Conservation (phyloP, 345 rosid genomes). For the Iberis pinnata region DNA sequence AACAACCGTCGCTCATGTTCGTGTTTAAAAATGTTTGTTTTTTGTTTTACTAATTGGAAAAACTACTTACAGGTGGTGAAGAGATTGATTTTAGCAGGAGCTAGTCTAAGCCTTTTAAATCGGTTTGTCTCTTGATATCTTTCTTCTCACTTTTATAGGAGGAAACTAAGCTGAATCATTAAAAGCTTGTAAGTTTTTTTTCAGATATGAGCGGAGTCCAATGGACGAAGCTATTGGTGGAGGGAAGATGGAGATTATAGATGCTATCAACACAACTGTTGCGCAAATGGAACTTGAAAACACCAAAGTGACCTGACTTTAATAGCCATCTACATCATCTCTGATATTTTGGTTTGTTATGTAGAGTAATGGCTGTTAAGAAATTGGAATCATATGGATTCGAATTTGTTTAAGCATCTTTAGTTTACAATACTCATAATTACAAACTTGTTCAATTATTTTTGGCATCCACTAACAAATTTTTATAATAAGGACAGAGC, state of each 20-base stretch:
- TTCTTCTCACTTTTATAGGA: not conserved
- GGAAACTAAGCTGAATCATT: not conserved
- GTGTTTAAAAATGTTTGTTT: conserved; percentile 1
- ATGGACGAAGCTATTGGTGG: conserved; percentile 70
- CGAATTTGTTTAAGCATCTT: not conserved
- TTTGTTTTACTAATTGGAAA: not conserved
- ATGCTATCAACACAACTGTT: conserved; percentile 53
- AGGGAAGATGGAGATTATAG: conserved; percentile 59
- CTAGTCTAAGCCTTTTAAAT: conserved; percentile 59
- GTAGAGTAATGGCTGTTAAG: conserved; percentile 5
- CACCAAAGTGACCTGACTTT: conserved; percentile 37
- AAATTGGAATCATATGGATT: not conserved
- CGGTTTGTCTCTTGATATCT: conserved; percentile 36
- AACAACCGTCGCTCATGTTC: not conserved
- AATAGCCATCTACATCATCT: not conserved
- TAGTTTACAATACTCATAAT: not conserved
- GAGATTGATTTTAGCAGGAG: conserved; percentile 69
- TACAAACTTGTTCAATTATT: not conserved
- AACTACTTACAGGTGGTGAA: conserved; percentile 55
- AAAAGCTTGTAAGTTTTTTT: conserved; percentile 17
- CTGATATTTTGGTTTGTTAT: conserved; percentile 8
- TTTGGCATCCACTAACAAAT: too few relatives aligned
- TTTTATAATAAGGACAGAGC: too few relatives aligned
- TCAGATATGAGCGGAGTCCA: conserved; percentile 78
- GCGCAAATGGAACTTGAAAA: conserved; percentile 61